phyloP scores from a whole-genome alignment of 2,329 filamentous ascomycete species.

The Tolypocladium tropicale region DNA sequence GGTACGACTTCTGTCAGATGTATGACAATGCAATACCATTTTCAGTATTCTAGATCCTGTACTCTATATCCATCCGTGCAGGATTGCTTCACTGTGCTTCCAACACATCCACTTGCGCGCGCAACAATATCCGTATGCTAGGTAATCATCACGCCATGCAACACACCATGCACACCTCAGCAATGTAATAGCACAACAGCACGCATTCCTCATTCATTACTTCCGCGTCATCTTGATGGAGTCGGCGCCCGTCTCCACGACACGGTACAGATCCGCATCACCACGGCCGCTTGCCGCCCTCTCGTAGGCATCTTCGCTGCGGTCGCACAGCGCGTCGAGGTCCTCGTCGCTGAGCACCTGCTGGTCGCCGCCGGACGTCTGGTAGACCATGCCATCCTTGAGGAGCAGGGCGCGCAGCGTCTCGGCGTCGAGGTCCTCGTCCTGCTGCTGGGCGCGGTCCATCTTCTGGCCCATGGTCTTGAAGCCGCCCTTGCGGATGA shows the following conservation, averaged over 20 bases:
- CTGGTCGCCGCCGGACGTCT: constrained; percentile 39
- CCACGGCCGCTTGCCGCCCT: constrained; percentile 71
- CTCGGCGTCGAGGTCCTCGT: constrained; percentile 44
- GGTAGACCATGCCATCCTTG: constrained; percentile 60
- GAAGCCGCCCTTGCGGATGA: constrained; percentile 90
- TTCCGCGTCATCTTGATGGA: constrained; percentile 34
- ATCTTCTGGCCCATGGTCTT: constrained; percentile 56
- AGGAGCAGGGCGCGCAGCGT: constrained; percentile 51
- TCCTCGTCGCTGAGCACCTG: constrained; percentile 67
- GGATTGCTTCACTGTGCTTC: background rate
- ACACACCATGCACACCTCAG: background rate
- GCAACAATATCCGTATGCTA: background rate
- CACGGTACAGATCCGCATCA: constrained; percentile 58
- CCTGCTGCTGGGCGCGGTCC: constrained; percentile 32
- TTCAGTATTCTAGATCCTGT: background rate
- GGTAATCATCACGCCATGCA: no score
- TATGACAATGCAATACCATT: no score
- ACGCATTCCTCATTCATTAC: background rate
- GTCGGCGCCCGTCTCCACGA: constrained; percentile 64
- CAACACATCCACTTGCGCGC: background rate
- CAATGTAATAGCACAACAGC: background rate
- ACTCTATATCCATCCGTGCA: background rate
- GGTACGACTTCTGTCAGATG: no score
- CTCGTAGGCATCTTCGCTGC: constrained; percentile 53
- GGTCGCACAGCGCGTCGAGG: constrained; percentile 67